phyloP scores from a whole-genome alignment of 768 basidiomycete genomes.

The Boletus edulis region DNA sequence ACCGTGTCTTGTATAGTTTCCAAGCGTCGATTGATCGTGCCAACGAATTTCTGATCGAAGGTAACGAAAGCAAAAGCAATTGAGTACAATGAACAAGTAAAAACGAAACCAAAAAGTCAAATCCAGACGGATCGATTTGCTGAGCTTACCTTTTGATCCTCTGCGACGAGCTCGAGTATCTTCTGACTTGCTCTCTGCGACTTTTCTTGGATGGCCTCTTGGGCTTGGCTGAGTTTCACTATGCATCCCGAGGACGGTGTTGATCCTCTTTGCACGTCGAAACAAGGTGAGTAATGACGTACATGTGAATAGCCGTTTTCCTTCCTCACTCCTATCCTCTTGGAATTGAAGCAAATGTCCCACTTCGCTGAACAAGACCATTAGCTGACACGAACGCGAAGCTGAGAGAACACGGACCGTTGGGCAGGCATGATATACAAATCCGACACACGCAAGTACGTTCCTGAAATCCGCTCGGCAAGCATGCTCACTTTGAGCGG shows the following conservation, averaged over 20 bases:
- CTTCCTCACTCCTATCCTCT: conserved; percentile 18
- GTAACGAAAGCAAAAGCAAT: too few relatives aligned
- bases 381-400: background rate
- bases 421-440: conserved; percentile 21
- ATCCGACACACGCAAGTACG: conserved; percentile 19
- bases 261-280: too few relatives aligned
- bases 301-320: conserved; percentile 11
- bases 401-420: conserved; percentile 8
- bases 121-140: too few relatives aligned
- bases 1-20: conserved; percentile 12
- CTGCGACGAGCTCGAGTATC: conserved; percentile 15
- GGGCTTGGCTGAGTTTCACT: conserved; percentile 13
- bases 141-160: conserved; percentile 10
- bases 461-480: conserved; percentile 15
- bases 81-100: too few relatives aligned
- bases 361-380: conserved; percentile 2
- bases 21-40: conserved; percentile 13
- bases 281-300: background rate
- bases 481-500: conserved; percentile 26
- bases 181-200: conserved; percentile 11
- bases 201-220: conserved; percentile 17
- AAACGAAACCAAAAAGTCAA: too few relatives aligned
- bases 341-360: conserved; percentile 19
- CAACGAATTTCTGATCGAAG: conserved; percentile 6
- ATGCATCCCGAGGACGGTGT: background rate